These are phyloP conservation scores for Pichia cephalocereana DNA, from an alignment of 805 yeast genomes.

Conservation along the genomic window DNA sequence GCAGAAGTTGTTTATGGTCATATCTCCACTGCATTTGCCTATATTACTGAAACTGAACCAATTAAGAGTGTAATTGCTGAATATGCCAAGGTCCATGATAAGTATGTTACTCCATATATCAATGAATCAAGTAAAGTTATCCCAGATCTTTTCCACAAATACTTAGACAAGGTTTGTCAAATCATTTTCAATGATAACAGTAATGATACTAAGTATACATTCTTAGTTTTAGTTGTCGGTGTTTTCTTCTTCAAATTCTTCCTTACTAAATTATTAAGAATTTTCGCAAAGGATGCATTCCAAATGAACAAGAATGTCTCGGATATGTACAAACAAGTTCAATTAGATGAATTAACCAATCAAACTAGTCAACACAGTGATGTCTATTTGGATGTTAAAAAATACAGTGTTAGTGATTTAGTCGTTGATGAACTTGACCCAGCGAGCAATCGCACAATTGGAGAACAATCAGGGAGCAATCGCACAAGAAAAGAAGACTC, in stretches of 20 bases:
- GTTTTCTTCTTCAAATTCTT: conserved; percentile 9
- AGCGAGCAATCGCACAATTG: conserved; percentile 11
- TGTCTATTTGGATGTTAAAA: conserved; percentile 14
- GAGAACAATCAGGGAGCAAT: conserved; percentile 3
- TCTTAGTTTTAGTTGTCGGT: conserved; percentile 8
- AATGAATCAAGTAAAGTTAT: not conserved
- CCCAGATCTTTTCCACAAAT: not conserved
- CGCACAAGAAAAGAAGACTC: not conserved
- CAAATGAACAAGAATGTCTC: conserved; percentile 17
- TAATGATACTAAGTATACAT: conserved; percentile 1
- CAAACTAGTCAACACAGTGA: not conserved
- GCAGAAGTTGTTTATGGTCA: not conserved
- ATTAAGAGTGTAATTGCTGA: not conserved
- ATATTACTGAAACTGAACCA: not conserved
- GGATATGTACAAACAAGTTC: conserved; percentile 19
- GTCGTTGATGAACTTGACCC: not conserved
- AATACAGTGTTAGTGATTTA: not conserved
- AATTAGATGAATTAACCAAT: not conserved
- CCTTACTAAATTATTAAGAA: conserved; percentile 9
- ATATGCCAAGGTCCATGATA: not conserved
- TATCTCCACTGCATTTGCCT: not conserved
- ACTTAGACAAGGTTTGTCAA: not conserved
- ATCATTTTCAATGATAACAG: not conserved
- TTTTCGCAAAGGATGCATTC: conserved; percentile 18
- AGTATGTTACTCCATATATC: conserved; percentile 3